A percentile compares a stretch with the other conserved stretches of the same genome.
Conservation (phyloP, 345 rosid species). For the Aquilaria malaccensis region DNA sequence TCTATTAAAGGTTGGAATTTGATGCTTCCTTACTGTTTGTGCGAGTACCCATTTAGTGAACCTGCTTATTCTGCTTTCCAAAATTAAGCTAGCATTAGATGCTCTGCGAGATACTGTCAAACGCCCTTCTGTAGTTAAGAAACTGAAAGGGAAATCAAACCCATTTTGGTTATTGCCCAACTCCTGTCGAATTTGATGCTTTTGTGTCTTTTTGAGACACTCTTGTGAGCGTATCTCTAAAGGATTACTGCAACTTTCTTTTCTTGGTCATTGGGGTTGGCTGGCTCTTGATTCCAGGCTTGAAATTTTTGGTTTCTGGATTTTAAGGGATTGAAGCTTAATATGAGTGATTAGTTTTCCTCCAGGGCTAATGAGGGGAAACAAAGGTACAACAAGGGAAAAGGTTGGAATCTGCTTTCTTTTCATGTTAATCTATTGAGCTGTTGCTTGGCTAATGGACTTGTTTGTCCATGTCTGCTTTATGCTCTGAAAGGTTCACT, state of each 20-base stretch:
- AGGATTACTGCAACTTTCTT: slow-evolving; percentile 26
- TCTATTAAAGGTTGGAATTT: slow-evolving; percentile 53
- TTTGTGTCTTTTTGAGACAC: slow-evolving; percentile 28
- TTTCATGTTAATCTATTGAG: slow-evolving; percentile 27
- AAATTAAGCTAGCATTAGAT: slow-evolving; percentile 64
- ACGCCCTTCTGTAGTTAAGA: slow-evolving; percentile 20
- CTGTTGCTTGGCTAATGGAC: slow-evolving; percentile 59
- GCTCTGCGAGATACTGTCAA: slow-evolving; percentile 28
- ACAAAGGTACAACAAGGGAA: slow-evolving; percentile 21
- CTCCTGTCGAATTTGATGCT: slow-evolving; percentile 49
- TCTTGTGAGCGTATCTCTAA: slow-evolving; percentile 45
- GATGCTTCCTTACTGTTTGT: slow-evolving; percentile 51
- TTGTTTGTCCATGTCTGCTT: slow-evolving; percentile 49
- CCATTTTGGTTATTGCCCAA: slow-evolving; percentile 37
- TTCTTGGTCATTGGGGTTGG: slow-evolving; percentile 15
- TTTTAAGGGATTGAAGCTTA: no score
- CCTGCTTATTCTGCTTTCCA: slow-evolving; percentile 24
- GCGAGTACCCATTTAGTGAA: slow-evolving; percentile 37
- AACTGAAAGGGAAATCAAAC: slow-evolving; percentile 29
- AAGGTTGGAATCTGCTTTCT: slow-evolving; percentile 77
- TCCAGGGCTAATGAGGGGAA: not conserved
- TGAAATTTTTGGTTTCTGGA: slow-evolving; percentile 7
- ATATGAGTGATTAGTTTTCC: no score
- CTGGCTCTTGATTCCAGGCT: slow-evolving; percentile 36
- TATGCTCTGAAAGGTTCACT: slow-evolving; percentile 94